Percentiles rank a stretch among this genome's conserved stretches.
Evolutionary conservation across 371 early-diverging fungal genomes (phyloP).

Genomic region (Mucor velutinosus): DNA sequence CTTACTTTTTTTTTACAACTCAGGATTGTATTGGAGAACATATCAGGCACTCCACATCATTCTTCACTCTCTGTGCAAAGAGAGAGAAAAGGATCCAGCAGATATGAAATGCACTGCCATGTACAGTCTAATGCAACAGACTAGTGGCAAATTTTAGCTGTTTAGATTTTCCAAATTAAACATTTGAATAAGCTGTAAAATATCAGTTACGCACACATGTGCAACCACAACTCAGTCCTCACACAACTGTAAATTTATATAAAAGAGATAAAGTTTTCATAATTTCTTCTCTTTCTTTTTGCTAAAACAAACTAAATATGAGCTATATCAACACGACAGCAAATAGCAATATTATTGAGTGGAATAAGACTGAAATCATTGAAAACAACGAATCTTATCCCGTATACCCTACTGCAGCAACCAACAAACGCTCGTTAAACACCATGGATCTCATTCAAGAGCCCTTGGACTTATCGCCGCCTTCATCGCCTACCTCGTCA

Average conservation of each 20-base stretch:
- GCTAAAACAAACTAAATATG: neutral
- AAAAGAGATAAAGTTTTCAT: neutral
- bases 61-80: neutral
- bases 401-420: constrained; percentile 10
- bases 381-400: constrained; percentile 9
- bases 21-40: neutral
- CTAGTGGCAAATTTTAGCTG: neutral
- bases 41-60: neutral
- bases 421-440: constrained; percentile 1
- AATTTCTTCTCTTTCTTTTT: neutral
- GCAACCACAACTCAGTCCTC: neutral
- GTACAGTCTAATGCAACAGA: neutral
- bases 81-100: neutral
- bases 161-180: neutral
- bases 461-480: constrained; percentile 15
- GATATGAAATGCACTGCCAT: neutral
- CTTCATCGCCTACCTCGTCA: constrained; percentile 7
- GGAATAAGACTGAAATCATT: neutral
- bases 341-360: neutral
- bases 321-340: neutral
- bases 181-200: neutral
- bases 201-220: neutral
- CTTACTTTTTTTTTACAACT: neutral
- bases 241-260: neutral
- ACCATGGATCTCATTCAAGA: neutral